Conservation (phyloP, 306 rosid genomes). For the Lablab purpureus region DNA sequence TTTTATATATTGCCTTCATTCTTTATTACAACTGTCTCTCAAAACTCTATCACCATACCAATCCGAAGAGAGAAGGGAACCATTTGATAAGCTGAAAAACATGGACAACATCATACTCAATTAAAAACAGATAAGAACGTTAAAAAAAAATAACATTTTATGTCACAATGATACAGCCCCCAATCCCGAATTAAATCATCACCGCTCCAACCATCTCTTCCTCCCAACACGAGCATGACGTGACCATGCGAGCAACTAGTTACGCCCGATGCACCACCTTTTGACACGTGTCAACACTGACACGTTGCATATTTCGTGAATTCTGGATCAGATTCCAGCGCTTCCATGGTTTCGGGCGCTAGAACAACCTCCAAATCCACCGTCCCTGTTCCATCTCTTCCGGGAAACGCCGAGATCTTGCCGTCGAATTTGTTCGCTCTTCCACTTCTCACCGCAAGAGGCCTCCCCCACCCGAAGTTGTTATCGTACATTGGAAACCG, state of each 20-base stretch:
- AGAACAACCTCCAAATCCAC: slow-evolving; percentile 87
- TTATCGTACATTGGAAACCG: slow-evolving; percentile 94
- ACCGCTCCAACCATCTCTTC: not conserved
- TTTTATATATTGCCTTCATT: no score
- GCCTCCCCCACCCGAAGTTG: slow-evolving; percentile 93
- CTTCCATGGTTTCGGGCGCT: slow-evolving; percentile 79
- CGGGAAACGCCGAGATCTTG: slow-evolving; percentile 88
- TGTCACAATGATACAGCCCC: slow-evolving; percentile 35
- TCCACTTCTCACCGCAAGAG: slow-evolving; percentile 86
- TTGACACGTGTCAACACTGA: slow-evolving; percentile 42
- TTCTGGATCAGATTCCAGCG: slow-evolving; percentile 71
- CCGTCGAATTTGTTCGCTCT: slow-evolving; percentile 86
- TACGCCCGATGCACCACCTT: not conserved
- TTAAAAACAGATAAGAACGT: slow-evolving; percentile 14
- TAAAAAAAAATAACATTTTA: slow-evolving; percentile 10
- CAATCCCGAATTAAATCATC: not conserved
- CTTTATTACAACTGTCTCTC: slow-evolving; percentile 2
- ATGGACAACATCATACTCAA: slow-evolving; percentile 16
- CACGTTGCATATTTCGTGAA: slow-evolving; percentile 76
- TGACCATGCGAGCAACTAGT: slow-evolving; percentile 19
- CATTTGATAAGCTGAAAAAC: slow-evolving; percentile 30
- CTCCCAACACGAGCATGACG: not conserved
- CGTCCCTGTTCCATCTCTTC: slow-evolving; percentile 76
- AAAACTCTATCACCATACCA: not conserved
- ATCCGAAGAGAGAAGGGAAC: slow-evolving; percentile 16